Base-by-base conservation (phyloP, 768 basidiomycete species). In the Trametes elegans region DNA sequence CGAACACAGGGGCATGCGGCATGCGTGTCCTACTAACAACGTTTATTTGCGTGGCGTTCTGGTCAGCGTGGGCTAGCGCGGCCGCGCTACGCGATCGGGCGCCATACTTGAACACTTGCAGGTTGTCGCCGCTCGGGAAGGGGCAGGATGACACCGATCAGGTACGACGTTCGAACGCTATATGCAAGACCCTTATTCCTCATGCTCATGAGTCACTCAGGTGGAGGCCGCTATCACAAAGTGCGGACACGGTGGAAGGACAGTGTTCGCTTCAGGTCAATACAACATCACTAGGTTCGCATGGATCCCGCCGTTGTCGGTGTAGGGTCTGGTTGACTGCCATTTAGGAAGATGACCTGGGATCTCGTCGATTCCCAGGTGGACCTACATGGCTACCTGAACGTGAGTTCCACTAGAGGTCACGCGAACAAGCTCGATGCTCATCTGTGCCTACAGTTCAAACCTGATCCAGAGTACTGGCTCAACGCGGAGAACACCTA, bases 261-360 rank as follows among this genome's bases (percentile, higher is more conserved):
- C 73, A 0, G 65, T 74, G 5, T 76, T 83, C 59, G 72, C 72
- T 39, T 41, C 68, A 0, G 80, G 80, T 1, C 64, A 70, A 9
- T 82, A 73, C 61, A 82, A 81, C 59, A 79, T 83, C 16, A 83
- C 81, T 0, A 71, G 79, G 80, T 77, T 28, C 24, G 63, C 44
- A 2, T 7, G 2, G 8, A n/a, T n/a, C n/a, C n/a, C n/a, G n/a
- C n/a, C n/a, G n/a, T n/a, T n/a, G n/a, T n/a, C n/a, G n/a, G n/a
- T n/a, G n/a, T n/a, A n/a, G n/a, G n/a, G n/a, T n/a, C n/a, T n/a
- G n/a, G n/a, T n/a, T n/a, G n/a, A n/a, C n/a, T n/a, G n/a, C n/a
- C n/a, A n/a, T n/a, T n/a, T 14, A 80, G 79, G 65, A 81, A 80
- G 58, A 79, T 82, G 79, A 78, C 71, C 0, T 82, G 81, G 81